phyloP scores from a whole-genome alignment of 2,329 filamentous ascomycete species.

The Ceratocystis destructans region DNA sequence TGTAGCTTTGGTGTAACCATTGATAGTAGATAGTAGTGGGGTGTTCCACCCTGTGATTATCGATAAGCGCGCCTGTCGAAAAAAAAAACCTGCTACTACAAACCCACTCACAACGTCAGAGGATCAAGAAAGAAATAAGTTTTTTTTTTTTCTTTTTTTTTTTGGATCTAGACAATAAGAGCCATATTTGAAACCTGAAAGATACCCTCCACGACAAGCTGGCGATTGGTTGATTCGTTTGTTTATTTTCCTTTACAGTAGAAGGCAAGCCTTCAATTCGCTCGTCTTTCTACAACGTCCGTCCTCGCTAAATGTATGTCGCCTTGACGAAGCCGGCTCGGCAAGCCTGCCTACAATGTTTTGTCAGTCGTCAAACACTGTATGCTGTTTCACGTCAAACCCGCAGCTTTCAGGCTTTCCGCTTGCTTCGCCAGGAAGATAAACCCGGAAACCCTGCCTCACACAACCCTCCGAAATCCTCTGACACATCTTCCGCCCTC shows the following conservation, averaged over 20 bases:
- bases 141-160: background rate
- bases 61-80: slow-evolving; percentile 21
- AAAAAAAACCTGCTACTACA: slow-evolving; percentile 8
- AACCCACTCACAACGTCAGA: slow-evolving; percentile 14
- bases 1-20: background rate
- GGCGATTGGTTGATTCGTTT: too few relatives aligned
- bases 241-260: too few relatives aligned
- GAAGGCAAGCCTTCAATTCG: too few relatives aligned
- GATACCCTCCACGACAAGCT: background rate
- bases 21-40: background rate
- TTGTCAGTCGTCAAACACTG: background rate
- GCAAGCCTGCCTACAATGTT: slow-evolving; percentile 6
- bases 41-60: slow-evolving; percentile 10
- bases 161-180: background rate
- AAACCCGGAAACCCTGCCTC: background rate
- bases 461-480: background rate
- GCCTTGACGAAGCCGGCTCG: slow-evolving; percentile 7
- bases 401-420: slow-evolving; percentile 1
- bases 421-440: background rate
- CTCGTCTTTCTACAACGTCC: background rate
- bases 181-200: background rate
- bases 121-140: background rate
- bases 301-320: slow-evolving; percentile 15
- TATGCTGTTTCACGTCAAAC: background rate
- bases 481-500: background rate